Evolutionary conservation across 2,329 filamentous ascomycete genomes (phyloP), one percentile per base, ranked within the genome.

Genomic region (Neoarthrinium moseri): DNA sequence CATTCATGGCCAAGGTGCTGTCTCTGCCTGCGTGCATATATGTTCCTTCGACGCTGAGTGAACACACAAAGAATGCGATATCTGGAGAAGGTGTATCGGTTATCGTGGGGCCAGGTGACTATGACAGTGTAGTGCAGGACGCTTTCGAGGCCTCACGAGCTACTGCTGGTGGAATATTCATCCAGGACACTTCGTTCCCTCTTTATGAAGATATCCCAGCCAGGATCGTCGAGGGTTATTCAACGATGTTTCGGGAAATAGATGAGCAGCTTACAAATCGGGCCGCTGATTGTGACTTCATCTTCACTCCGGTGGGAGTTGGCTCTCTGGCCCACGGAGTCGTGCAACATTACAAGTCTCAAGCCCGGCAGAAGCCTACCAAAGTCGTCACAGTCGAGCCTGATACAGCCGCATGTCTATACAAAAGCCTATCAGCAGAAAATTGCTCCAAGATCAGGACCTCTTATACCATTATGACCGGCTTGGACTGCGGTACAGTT

Each of bases 251-350:
- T 50, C 61, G 66, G 3, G 89, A 94, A 58, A 70, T 81, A 0
- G 85, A 90, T 40, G 60, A 70, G 17, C 86, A 91, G 57, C 58
- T 85, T 8, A 52, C 68, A 1, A 60, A 66, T 0, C 62, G 58
- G 2, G 54, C 69, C 1, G 52, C 57, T 4, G 50, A 64, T 4
- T 69, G 74, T 5, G 77, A 69, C 1, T 65, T 80, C 8, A 73
- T 83, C 23, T 62, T 92, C 12, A 76, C 78, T 0, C 84, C 87
- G 0, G 84, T 87, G 2, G 88, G 89, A 0, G 87, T 88, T 0
- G 88, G 89, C 0, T 87, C 82, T 5, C 76, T 89, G 47, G 84
- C 84, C 0, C 84, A 91, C 52, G 80, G 88, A 0, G 86, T 88
- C 0, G 75, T 78, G 0, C 68, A 72, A 24, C 80, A 87, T 58